phyloP scores from a whole-genome alignment of 78 protist genomes.

The Dictyostelium citrinum region DNA sequence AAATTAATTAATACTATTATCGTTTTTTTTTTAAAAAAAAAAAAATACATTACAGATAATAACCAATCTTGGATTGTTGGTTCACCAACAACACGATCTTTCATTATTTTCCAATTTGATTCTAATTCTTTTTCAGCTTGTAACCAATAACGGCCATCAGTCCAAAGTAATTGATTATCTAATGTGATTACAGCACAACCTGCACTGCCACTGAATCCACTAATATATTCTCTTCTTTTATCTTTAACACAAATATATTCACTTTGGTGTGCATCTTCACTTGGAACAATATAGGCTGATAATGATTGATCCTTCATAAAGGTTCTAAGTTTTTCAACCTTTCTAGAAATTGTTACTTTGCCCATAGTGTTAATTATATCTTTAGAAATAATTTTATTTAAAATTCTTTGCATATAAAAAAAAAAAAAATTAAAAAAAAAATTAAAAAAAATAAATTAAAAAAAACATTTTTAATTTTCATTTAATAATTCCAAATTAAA shows the following conservation, averaged over 20 bases:
- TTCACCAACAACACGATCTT: constrained; percentile 49
- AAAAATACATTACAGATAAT: neutral
- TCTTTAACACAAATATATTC: constrained; percentile 89
- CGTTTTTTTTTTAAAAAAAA: neutral
- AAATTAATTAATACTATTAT: neutral
- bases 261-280: constrained; percentile 87
- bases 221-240: constrained; percentile 80
- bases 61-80: constrained; percentile 72
- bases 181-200: constrained; percentile 89
- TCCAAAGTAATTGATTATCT: constrained; percentile 85
- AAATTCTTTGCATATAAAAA: neutral
- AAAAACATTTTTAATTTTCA: neutral
- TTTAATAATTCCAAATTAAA: neutral
- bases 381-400: neutral
- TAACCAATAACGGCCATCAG: constrained; percentile 93
- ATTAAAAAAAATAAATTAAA: neutral
- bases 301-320: constrained; percentile 33
- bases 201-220: constrained; percentile 93
- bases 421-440: neutral
- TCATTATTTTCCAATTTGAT: constrained; percentile 86
- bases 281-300: constrained; percentile 67
- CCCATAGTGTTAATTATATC: neutral
- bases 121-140: constrained; percentile 90
- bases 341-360: constrained; percentile 14
- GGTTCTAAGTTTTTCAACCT: constrained; percentile 19